Evolutionary conservation across 441 rosid genomes (phyloP), one percentile per base, ranked within the genome.

Genomic region (Pelargonium citronellum): DNA sequence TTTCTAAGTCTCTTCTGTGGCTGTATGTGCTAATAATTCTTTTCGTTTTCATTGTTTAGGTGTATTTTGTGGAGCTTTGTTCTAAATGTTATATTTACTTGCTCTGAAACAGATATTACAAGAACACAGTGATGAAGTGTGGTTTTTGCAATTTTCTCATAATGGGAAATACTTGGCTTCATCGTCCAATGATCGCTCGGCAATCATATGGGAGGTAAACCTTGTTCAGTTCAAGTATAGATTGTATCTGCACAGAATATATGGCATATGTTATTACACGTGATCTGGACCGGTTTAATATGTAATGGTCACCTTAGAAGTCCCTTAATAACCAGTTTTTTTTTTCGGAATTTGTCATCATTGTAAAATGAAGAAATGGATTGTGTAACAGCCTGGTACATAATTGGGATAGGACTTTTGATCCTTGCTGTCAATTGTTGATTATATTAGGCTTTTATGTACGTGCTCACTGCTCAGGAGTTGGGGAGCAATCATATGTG

Each of bases 91-190:
- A 17, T 57, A 17, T 19, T 57, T 10, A 19, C 63, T 57, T 57
- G 3, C 24, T 19, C 63, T 57, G 63, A 19, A 58, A 58, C 64
- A 58, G 22, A 16, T 47, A 47, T 73, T 94, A 75, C 80, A 89
- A 83, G 87, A 80, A 20, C 98, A 92, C 78, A 83, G 74, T 13
- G 94, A 91, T 81, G 98, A 92, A 79, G 93, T 92, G 5, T 92
- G 98, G 98, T 91, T 87, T 76, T 51, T 92, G 84, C 85, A 87
- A 86, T 92, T 92, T 83, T 92, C 96, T 17, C 96, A 87, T 43
- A 82, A 85, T 73, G 98, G 98, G 69, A 87, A 81, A 80, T 92
- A 87, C 77, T 77, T 92, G 69, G 98, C 96, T 64, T 92, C 96
- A 53, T 77, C 96, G 34, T 92, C 98, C 51, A 87, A 71, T 71